These are phyloP conservation scores for Taiozyma sp. DNA, from an alignment of 1,139 yeast species.

Conservation along the genomic window DNA sequence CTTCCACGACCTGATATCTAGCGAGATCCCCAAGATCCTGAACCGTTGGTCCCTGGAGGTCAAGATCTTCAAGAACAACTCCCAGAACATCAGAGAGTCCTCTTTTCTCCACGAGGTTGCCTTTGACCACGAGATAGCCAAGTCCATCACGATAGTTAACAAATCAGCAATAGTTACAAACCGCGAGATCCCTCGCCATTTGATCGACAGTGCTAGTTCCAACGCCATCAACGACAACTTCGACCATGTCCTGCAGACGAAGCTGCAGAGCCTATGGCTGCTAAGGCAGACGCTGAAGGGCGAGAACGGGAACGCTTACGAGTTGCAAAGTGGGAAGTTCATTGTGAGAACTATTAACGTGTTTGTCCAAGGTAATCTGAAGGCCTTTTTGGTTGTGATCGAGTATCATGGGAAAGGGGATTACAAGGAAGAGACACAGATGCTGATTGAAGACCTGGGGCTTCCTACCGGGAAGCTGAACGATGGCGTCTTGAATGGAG, in stretches of 20 bases:
- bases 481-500: constrained; percentile 30
- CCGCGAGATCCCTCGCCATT: constrained; percentile 5
- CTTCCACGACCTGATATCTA: constrained; percentile 48
- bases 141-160: constrained; percentile 36
- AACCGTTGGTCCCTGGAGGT: constrained; percentile 49
- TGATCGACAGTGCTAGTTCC: constrained; percentile 30
- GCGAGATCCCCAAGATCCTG: constrained; percentile 43
- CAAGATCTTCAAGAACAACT: constrained; percentile 46
- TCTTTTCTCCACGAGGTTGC: constrained; percentile 37
- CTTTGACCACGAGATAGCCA: constrained; percentile 39
- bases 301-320: constrained; percentile 67
- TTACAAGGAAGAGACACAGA: constrained; percentile 17
- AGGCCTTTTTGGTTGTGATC: constrained; percentile 64
- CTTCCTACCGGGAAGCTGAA: constrained; percentile 33
- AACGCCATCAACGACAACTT: constrained; percentile 44
- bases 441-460: constrained; percentile 6
- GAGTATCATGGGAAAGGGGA: constrained; percentile 25
- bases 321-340: constrained; percentile 30
- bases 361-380: constrained; percentile 68
- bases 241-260: constrained; percentile 44
- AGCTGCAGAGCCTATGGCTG: constrained; percentile 69
- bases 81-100: constrained; percentile 27
- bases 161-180: constrained; percentile 14
- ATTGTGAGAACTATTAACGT: constrained; percentile 60
- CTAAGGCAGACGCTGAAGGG: constrained; percentile 71